phyloP scores from a whole-genome alignment of 2,329 filamentous ascomycete genomes.

The Paraphaeosphaeria sporulosa region DNA sequence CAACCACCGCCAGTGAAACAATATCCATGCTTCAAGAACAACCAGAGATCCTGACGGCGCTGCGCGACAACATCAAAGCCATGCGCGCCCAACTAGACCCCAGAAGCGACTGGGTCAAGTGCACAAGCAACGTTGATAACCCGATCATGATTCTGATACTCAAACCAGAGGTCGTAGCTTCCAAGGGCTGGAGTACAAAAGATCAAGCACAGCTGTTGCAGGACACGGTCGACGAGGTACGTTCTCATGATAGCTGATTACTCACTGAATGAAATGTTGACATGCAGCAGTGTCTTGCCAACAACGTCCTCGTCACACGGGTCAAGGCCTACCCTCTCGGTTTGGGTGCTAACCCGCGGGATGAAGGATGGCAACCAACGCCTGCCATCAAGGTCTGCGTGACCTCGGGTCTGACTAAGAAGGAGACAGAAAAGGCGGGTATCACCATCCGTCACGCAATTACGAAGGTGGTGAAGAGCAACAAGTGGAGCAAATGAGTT shows the following conservation, averaged over 20 bases:
- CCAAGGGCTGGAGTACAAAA: constrained; percentile 70
- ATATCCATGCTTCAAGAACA: constrained; percentile 85
- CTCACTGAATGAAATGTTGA: constrained; percentile 19
- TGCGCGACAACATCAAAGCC: constrained; percentile 84
- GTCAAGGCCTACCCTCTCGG: constrained; percentile 75
- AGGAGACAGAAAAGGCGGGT: constrained; percentile 95
- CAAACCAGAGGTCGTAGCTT: constrained; percentile 81
- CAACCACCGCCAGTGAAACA: constrained; percentile 94
- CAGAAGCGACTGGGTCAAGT: constrained; percentile 89
- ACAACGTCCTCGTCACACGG: constrained; percentile 87
- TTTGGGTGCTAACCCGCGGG: constrained; percentile 69
- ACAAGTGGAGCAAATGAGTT: constrained; percentile 41
- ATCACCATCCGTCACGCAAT: constrained; percentile 88
- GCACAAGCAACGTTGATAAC: constrained; percentile 82
- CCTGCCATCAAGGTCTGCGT: constrained; percentile 92
- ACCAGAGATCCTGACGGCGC: constrained; percentile 78
- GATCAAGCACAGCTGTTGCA: constrained; percentile 88
- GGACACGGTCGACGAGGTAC: constrained; percentile 95
- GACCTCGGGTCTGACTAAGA: constrained; percentile 85
- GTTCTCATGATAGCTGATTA: constrained; percentile 31
- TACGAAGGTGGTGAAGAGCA: constrained; percentile 81
- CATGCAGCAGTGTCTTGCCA: constrained; percentile 73
- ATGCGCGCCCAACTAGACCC: constrained; percentile 91
- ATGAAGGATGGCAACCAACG: constrained; percentile 71
- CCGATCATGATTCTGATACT: constrained; percentile 84